These are phyloP conservation scores for Pezicula neosporulosa DNA, from an alignment of 2,329 filamentous ascomycete species.

Conservation along the genomic window DNA sequence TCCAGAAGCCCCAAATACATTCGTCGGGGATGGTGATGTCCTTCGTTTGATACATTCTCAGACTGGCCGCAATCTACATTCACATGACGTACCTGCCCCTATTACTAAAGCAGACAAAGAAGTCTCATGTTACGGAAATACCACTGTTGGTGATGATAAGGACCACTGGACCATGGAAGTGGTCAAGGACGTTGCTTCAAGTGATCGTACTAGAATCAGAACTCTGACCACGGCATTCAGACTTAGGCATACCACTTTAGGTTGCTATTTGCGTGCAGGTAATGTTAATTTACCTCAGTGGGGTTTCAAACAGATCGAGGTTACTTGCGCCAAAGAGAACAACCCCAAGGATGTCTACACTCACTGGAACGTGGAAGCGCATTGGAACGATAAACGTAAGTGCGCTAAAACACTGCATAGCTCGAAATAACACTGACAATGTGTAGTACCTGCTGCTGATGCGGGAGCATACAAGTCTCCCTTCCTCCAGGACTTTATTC, in stretches of 20 bases:
- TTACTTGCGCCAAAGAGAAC: conserved; percentile 90
- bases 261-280: conserved; percentile 91
- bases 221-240: conserved; percentile 94
- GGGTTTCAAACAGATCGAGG: conserved; percentile 99
- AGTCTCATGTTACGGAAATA: conserved; percentile 94
- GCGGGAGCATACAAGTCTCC: conserved; percentile 93
- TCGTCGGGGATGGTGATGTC: conserved; percentile 71
- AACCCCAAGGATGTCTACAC: conserved; percentile 91
- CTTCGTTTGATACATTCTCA: conserved; percentile 91
- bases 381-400: conserved; percentile 90
- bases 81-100: conserved; percentile 84
- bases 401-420: conserved; percentile 17
- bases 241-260: conserved; percentile 74
- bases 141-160: conserved; percentile 93
- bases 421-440: conserved; percentile 28
- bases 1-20: conserved; percentile 65
- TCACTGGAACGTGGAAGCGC: conserved; percentile 97
- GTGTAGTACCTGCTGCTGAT: conserved; percentile 77
- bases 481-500: conserved; percentile 96
- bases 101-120: conserved; percentile 87
- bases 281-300: conserved; percentile 97
- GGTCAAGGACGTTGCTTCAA: conserved; percentile 76
- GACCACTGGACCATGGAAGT: conserved; percentile 97
- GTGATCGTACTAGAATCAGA: conserved; percentile 76
- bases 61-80: conserved; percentile 96